Percentiles rank a stretch among this genome's conserved stretches.
phyloP scores from a whole-genome alignment of 2,329 filamentous ascomycete species.

The Salinomyces thailandicus region DNA sequence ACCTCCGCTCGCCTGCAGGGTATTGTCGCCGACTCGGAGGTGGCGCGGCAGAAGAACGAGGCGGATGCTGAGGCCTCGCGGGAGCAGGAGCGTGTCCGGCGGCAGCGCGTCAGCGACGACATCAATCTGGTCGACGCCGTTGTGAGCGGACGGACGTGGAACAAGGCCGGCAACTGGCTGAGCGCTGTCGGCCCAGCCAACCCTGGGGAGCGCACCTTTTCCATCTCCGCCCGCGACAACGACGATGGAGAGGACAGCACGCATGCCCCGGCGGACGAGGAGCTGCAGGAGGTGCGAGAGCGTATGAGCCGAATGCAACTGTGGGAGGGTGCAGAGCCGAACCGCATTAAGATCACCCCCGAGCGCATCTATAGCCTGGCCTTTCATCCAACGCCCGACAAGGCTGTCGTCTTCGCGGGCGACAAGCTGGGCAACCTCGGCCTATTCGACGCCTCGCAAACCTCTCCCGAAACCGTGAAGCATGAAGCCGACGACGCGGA shows the following conservation, averaged over 20 bases:
- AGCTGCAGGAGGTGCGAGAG: constrained; percentile 60
- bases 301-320: constrained; percentile 67
- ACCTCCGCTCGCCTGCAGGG: constrained; percentile 53
- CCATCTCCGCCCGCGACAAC: too few species aligned
- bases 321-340: constrained; percentile 76
- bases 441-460: constrained; percentile 79
- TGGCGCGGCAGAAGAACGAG: constrained; percentile 58
- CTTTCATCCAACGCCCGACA: constrained; percentile 78
- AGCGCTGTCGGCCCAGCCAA: constrained; percentile 60
- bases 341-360: constrained; percentile 80
- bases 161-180: constrained; percentile 55
- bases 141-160: constrained; percentile 64
- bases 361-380: constrained; percentile 78
- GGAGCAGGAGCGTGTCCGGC: constrained; percentile 50
- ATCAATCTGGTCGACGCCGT: constrained; percentile 67
- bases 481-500: constrained; percentile 48
- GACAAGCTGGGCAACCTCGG: constrained; percentile 89
- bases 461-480: constrained; percentile 33
- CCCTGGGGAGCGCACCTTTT: constrained; percentile 76
- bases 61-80: constrained; percentile 49
- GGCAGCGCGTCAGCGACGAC: constrained; percentile 53
- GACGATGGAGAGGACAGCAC: constrained; percentile 71
- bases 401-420: constrained; percentile 82
- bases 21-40: constrained; percentile 55
- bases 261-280: constrained; percentile 43